Base-by-base conservation (phyloP, 75 land plant species). In the Cunninghamia lanceolata region DNA sequence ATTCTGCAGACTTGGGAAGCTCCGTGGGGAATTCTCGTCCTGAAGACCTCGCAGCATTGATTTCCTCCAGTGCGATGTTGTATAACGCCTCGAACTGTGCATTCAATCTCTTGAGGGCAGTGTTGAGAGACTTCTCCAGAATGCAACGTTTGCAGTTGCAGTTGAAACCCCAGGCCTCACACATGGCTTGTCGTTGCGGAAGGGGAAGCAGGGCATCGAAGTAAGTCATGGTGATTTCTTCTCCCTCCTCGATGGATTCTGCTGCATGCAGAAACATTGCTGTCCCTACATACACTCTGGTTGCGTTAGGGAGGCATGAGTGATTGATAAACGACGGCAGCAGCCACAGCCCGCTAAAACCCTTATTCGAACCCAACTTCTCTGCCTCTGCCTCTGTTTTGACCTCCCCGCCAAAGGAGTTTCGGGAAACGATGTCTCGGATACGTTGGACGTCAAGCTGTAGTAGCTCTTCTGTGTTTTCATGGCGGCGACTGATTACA, bases 121-220 rank as follows among this genome's bases (percentile, higher is more conserved):
- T 7, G 0, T 9, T 6, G 25, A 77, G 80, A 39, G 43, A 39
- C 19, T 77, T 38, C 45, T 46, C 87, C 52, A 86, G 21, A 15
- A n/a, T 35, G 85, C 92, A 91, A 32, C 92, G 78, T 35, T 78
- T 46, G 70, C 92, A 91, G 30, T 83, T 4, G 85, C 92, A 91
- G 9, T 46, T 43, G 83, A 91, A 91, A 34, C 91, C 91, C 88
- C 92, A 90, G 9, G 86, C 40, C 74, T 82, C 83, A 15, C 82
- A 85, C 28, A 50, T 82, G 15, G 77, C 82, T 82, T 82, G 52
- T 39, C 92, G 85, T 47, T 87, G 85, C 8, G 43, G 74, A 9
- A 90, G 45, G 36, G 92, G 92, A 16, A 59, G 76, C 63, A 89
- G 75, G 34, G 85, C 47, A 47, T 91, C 87, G 38, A 91, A 83